Conservation (phyloP, 2,329 filamentous ascomycete genomes). For the Talaromyces funiculosus region DNA sequence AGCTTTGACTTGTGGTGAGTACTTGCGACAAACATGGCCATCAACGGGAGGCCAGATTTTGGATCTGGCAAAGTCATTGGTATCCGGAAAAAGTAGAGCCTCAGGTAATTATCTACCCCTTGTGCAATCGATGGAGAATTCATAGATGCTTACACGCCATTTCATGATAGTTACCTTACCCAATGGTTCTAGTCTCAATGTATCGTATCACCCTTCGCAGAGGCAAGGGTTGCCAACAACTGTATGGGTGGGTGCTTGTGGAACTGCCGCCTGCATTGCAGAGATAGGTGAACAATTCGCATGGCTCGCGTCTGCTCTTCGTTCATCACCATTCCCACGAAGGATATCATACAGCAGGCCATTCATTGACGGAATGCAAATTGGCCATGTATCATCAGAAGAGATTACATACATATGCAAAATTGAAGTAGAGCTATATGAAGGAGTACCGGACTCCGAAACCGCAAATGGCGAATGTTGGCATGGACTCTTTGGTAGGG, state of each 20-base stretch:
- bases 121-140: neutral
- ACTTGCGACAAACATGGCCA: slow-evolving; percentile 22
- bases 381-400: neutral
- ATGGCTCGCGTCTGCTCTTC: slow-evolving; percentile 31
- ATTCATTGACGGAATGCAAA: neutral
- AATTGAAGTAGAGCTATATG: neutral
- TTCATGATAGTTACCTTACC: neutral
- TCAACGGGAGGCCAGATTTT: slow-evolving; percentile 11
- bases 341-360: slow-evolving; percentile 17
- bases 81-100: neutral
- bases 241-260: slow-evolving; percentile 2
- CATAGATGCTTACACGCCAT: neutral
- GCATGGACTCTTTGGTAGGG: slow-evolving; percentile 25
- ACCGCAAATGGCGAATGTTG: slow-evolving; percentile 25
- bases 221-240: neutral
- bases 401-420: neutral
- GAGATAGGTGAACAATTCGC: slow-evolving; percentile 33
- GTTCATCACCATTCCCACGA: slow-evolving; percentile 18
- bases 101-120: neutral
- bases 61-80: neutral
- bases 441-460: neutral
- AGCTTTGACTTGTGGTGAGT: slow-evolving; percentile 20
- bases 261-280: slow-evolving; percentile 18
- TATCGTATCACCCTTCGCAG: neutral
- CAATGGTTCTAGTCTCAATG: neutral